Percentiles rank a stretch among this genome's conserved stretches.
Evolutionary conservation across 164 flowering plant genomes (phyloP).

Genomic region (Berberis thunbergii): DNA sequence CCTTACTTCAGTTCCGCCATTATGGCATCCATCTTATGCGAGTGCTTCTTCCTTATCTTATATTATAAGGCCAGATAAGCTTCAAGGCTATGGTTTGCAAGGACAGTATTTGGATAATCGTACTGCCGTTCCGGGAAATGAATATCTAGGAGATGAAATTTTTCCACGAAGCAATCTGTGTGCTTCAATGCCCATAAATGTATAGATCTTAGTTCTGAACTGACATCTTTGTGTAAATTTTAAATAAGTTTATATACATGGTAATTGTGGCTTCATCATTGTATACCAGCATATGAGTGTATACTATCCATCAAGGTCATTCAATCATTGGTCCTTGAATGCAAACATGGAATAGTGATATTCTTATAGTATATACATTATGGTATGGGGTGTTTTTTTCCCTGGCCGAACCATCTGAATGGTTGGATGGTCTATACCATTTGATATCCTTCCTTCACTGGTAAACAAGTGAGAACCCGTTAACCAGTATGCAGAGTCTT

Average conservation of each 20-base stretch:
- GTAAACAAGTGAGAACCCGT: not conserved
- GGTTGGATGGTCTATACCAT: not conserved
- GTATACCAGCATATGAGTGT: not conserved
- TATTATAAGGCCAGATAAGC: conserved; percentile 13
- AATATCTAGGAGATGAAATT: conserved; percentile 12
- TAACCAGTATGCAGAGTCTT: not conserved
- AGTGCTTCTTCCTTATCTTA: conserved; percentile 18
- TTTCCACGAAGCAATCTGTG: conserved; percentile 11
- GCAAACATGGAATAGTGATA: too few relatives aligned
- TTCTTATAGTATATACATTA: too few relatives aligned
- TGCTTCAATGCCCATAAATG: conserved; percentile 7
- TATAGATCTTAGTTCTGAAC: not conserved
- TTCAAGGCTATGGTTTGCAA: conserved; percentile 19
- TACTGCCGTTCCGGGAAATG: conserved; percentile 6
- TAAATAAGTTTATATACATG: not conserved
- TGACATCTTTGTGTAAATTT: not conserved
- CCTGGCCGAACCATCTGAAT: not conserved
- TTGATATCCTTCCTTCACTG: not conserved
- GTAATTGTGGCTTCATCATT: not conserved
- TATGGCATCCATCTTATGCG: conserved; percentile 16
- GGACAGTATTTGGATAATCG: conserved; percentile 15
- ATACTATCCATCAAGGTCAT: not conserved
- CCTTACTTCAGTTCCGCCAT: conserved; percentile 10
- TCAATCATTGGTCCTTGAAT: not conserved
- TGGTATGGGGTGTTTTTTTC: too few relatives aligned